Conservation (phyloP, 257 asterid genomes). For the Solanum bukasovii region DNA sequence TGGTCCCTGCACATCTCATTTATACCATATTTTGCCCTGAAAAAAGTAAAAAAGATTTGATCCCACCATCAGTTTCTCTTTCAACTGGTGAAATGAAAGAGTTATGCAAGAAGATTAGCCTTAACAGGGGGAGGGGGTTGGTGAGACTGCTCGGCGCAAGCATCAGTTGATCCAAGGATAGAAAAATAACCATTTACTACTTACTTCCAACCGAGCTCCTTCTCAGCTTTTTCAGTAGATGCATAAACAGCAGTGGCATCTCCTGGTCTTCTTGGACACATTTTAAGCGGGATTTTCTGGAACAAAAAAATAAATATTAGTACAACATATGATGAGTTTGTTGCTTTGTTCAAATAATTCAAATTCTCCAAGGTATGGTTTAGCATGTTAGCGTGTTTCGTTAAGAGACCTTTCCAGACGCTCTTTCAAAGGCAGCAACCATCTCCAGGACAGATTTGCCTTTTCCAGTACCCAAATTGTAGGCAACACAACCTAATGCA, state of each 20-base stretch:
- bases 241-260: constrained; percentile 97
- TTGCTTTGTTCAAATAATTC: background rate
- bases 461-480: constrained; percentile 83
- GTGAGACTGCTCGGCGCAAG: background rate
- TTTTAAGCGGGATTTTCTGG: constrained; percentile 70
- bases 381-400: background rate
- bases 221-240: constrained; percentile 64
- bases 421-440: constrained; percentile 80
- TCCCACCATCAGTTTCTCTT: background rate
- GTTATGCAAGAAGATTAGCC: background rate
- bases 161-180: background rate
- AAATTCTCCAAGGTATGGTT: background rate
- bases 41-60: background rate
- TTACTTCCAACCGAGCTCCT: constrained; percentile 94
- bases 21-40: constrained; percentile 83
- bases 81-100: background rate
- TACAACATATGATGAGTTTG: background rate
- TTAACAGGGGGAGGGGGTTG: background rate
- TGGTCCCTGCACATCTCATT: constrained; percentile 95
- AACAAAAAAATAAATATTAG: background rate
- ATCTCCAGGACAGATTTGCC: constrained; percentile 95
- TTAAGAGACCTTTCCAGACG: constrained; percentile 60
- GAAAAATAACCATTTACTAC: constrained; percentile 2
- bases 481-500: constrained; percentile 67
- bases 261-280: constrained; percentile 82